A percentile compares a stretch with the other conserved stretches of the same genome.
phyloP scores from a whole-genome alignment of 208 protist genomes.

The Leishmania mexicana region DNA sequence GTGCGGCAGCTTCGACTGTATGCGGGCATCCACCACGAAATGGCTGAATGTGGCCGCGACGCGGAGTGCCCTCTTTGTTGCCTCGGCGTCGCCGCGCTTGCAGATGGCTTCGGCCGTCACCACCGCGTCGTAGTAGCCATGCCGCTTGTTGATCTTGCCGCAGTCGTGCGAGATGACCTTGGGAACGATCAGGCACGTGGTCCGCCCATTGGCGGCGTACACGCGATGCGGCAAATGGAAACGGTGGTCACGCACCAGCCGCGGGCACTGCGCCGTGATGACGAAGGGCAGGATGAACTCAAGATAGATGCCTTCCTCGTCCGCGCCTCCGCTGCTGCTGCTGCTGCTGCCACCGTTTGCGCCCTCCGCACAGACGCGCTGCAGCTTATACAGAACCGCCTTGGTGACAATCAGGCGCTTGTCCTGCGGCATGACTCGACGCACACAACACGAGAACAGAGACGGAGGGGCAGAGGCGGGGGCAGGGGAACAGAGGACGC shows the following conservation, averaged over 20 bases:
- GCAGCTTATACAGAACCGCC: conserved; percentile 82
- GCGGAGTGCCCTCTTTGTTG: conserved; percentile 51
- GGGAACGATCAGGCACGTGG: conserved; percentile 82
- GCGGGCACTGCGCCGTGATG: conserved; percentile 63
- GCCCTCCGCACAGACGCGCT: conserved; percentile 51
- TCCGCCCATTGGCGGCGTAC: conserved; percentile 63
- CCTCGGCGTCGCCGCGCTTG: conserved; percentile 65
- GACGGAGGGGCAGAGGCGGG: not conserved
- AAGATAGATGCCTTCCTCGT: conserved; percentile 69
- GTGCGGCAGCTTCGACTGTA: conserved; percentile 62
- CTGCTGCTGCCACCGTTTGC: not conserved
- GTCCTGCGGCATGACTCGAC: conserved; percentile 76
- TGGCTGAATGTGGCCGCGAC: conserved; percentile 80
- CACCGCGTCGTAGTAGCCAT: conserved; percentile 87
- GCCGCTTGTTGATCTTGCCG: conserved; percentile 86
- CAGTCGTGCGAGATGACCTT: conserved; percentile 72
- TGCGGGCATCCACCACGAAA: conserved; percentile 82
- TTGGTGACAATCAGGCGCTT: conserved; percentile 89
- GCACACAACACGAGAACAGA: not conserved
- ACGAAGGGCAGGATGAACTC: conserved; percentile 71
- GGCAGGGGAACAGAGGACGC: not conserved
- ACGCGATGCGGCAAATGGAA: conserved; percentile 62
- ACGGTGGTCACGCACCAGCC: conserved; percentile 48
- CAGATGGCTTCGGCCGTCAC: conserved; percentile 86
- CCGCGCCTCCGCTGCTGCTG: conserved; percentile 25